A percentile compares a stretch with the other conserved stretches of the same genome.
Conservation (phyloP, 2,329 filamentous ascomycete genomes). For the Fragosphaeria purpurea region DNA sequence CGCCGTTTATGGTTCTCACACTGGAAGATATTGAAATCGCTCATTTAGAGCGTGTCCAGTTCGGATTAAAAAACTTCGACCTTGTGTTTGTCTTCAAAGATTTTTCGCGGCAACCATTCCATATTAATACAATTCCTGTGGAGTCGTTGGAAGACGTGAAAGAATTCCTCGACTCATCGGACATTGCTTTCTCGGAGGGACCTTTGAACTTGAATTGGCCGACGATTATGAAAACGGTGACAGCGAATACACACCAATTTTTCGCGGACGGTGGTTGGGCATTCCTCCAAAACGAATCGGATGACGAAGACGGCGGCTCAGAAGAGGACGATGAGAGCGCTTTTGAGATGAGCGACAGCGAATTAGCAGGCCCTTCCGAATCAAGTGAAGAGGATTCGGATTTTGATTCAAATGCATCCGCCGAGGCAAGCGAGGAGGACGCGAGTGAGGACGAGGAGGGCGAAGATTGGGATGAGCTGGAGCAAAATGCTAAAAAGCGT, state of each 20-base stretch:
- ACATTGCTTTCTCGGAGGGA: conserved; percentile 89
- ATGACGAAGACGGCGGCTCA: conserved; percentile 67
- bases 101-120: conserved; percentile 78
- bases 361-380: conserved; percentile 72
- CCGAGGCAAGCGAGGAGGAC: conserved; percentile 72
- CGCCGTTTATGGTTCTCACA: conserved; percentile 91
- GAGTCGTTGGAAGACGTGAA: conserved; percentile 92
- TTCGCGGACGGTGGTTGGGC: conserved; percentile 93
- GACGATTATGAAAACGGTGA: conserved; percentile 99
- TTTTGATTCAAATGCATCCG: conserved; percentile 81
- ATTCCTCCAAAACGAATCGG: conserved; percentile 79
- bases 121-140: conserved; percentile 97
- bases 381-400: conserved; percentile 77
- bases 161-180: conserved; percentile 92
- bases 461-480: conserved; percentile 90
- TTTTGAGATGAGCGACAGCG: conserved; percentile 82
- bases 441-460: conserved; percentile 66
- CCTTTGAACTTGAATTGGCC: conserved; percentile 98
- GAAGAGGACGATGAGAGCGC: conserved; percentile 84
- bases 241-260: conserved; percentile 86
- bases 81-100: conserved; percentile 98
- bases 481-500: conserved; percentile 81
- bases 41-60: conserved; percentile 90
- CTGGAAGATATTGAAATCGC: conserved; percentile 94
- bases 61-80: conserved; percentile 98